Conservation (phyloP, 768 basidiomycete species). For the Termitomyces sp. region DNA sequence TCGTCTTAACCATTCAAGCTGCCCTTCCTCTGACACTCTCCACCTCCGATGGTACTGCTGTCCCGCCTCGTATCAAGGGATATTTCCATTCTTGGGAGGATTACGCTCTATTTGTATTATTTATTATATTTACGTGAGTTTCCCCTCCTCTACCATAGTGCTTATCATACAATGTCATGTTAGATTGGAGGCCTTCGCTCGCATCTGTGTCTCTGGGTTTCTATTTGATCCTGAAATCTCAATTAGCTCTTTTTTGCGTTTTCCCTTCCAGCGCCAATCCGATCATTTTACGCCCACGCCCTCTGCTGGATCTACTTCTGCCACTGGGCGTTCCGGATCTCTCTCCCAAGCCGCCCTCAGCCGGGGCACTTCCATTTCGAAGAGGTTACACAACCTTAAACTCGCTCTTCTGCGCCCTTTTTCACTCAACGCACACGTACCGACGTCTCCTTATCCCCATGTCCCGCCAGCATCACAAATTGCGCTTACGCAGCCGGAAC, state of each 20-base stretch:
- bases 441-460: constrained; percentile 20
- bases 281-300: constrained; percentile 24
- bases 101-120: constrained; percentile 75
- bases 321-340: constrained; percentile 19
- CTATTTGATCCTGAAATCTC: constrained; percentile 78
- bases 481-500: constrained; percentile 22
- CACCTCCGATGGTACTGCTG: constrained; percentile 30
- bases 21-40: constrained; percentile 53
- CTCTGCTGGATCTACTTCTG: constrained; percentile 20
- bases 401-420: constrained; percentile 51
- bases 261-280: constrained; percentile 25
- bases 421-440: constrained; percentile 29
- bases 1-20: constrained; percentile 78
- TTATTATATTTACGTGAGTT: constrained; percentile 80
- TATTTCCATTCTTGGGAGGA: constrained; percentile 93
- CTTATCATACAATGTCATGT: constrained; percentile 5
- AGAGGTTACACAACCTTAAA: constrained; percentile 39
- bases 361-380: constrained; percentile 40
- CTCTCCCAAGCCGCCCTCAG: constrained; percentile 29
- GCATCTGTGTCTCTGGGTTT: constrained; percentile 87
- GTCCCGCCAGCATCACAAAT: constrained; percentile 15
- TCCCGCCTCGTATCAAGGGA: constrained; percentile 44
- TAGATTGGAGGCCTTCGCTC: constrained; percentile 80
- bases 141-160: neutral
- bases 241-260: constrained; percentile 41